phyloP scores from a whole-genome alignment of 1,284 basidiomycete species.

The Moesziomyces antarcticus region DNA sequence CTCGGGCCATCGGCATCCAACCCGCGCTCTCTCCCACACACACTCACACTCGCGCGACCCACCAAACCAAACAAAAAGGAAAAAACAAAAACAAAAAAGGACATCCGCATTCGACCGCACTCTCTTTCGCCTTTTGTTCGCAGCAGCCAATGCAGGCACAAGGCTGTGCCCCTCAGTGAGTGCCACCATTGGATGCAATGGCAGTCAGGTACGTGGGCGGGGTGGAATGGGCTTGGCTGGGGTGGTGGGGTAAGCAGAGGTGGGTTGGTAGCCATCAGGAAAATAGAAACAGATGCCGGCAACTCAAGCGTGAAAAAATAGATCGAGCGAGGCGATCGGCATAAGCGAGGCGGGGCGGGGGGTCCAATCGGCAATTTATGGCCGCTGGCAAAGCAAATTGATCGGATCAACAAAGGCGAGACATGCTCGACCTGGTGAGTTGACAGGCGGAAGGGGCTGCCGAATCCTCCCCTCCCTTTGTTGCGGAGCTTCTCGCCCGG shows the following conservation, averaged over 20 bases:
- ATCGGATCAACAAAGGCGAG: neutral
- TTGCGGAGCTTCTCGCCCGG: no score
- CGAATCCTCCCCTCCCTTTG: no score
- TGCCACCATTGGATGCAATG: no score
- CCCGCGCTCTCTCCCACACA: neutral
- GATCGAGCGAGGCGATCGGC: neutral
- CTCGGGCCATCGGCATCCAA: conserved; percentile 14
- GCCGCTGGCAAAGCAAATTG: neutral
- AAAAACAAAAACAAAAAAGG: neutral
- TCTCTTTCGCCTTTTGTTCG: no score
- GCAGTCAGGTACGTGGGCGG: no score
- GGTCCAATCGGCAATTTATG: neutral
- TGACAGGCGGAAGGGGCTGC: no score
- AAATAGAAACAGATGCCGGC: neutral
- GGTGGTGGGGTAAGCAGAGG: neutral
- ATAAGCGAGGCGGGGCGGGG: neutral
- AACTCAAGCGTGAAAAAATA: conserved; percentile 1
- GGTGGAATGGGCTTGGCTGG: no score
- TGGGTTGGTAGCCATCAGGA: neutral
- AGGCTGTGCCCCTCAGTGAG: no score
- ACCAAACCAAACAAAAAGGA: neutral
- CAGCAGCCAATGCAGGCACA: no score
- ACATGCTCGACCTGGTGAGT: neutral
- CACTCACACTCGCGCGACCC: neutral
- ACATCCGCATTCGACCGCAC: neutral